Conservation (phyloP, 805 yeast species). For the Blastobotrys americana region DNA sequence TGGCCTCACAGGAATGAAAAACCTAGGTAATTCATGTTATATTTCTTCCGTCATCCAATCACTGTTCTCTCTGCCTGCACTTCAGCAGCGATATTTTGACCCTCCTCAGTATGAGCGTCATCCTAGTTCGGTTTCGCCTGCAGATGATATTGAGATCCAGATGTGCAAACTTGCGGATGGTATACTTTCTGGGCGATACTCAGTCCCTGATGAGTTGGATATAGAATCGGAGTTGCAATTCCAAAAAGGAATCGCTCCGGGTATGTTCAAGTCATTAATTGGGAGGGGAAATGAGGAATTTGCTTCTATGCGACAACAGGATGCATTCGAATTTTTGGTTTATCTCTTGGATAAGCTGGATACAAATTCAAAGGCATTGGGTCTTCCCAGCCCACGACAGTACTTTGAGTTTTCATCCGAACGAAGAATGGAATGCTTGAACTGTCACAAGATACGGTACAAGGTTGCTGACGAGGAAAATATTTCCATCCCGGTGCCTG, state of each 20-base stretch:
- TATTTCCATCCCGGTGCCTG: conserved; percentile 53
- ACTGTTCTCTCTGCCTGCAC: conserved; percentile 41
- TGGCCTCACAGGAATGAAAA: conserved; percentile 75
- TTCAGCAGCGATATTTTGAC: conserved; percentile 26
- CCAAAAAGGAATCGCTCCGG: conserved; percentile 72
- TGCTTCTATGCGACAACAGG: conserved; percentile 84
- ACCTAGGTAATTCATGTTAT: conserved; percentile 91
- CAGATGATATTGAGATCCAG: conserved; percentile 64
- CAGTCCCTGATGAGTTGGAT: conserved; percentile 39
- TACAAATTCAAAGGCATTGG: conserved; percentile 11
- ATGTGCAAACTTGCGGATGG: conserved; percentile 77
- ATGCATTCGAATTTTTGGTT: conserved; percentile 82
- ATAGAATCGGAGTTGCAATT: conserved; percentile 33
- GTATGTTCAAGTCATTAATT: conserved; percentile 63
- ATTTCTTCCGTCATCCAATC: conserved; percentile 74
- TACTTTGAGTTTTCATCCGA: conserved; percentile 58
- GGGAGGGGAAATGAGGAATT: conserved; percentile 80
- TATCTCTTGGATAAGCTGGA: conserved; percentile 54
- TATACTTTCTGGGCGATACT: conserved; percentile 62
- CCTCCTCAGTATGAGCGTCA: conserved; percentile 26
- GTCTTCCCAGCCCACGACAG: conserved; percentile 39
- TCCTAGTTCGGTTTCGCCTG: conserved; percentile 40
- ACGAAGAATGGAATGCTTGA: conserved; percentile 51
- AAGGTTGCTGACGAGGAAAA: conserved; percentile 51
- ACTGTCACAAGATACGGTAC: conserved; percentile 57